Evolutionary conservation across 495 filamentous ascomycete genomes (phyloP), one percentile per base, ranked within the genome.

Genomic region (Penicillium pancosmium): DNA sequence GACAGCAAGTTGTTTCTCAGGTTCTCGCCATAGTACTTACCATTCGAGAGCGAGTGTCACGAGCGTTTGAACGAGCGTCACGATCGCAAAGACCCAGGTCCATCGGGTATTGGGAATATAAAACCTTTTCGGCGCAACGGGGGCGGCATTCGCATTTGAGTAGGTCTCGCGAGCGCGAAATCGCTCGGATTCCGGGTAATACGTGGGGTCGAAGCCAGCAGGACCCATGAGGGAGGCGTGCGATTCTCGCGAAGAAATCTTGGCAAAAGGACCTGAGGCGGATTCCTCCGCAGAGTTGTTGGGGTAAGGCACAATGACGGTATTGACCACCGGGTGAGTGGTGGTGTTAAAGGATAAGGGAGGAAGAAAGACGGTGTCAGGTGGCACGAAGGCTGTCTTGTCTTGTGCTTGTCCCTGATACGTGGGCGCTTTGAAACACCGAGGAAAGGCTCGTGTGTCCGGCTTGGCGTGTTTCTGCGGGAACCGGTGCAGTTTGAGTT

Each of bases 1-100:
- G 27, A 38, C 15, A 13, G 36, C 9, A 13, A n/a, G 15, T 38
- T 1, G 15, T 13, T n/a, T 38, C 15, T 38, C 11, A 6, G 8
- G 27, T 31, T 31, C 27, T 31, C 11, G 12, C 23, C n/a, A 38
- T n/a, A 33, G 50, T 38, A 81, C 92, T 69, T 84, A 97, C 91
- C 86, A 82, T 83, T 98, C 92, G 48, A 97, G 86, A 5, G 82
- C 88, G 57, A 98, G 80, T 33, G 88, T 87, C 48, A 93, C 84
- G 33, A 88, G 71, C 38, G 91, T 88, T 72, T 98, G 95, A 44
- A 91, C 40, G 38, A 87, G 71, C 33, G 92, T 86, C 40, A 90
- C 78, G 60, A 87, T 67, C 66, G 93, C 80, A 69, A 97, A 97
- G 55, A 85, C 74, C 86, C 92, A 94, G 3, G 92, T 91, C 95